phyloP scores from a whole-genome alignment of 768 basidiomycete genomes.

The Baorangia bicolor region DNA sequence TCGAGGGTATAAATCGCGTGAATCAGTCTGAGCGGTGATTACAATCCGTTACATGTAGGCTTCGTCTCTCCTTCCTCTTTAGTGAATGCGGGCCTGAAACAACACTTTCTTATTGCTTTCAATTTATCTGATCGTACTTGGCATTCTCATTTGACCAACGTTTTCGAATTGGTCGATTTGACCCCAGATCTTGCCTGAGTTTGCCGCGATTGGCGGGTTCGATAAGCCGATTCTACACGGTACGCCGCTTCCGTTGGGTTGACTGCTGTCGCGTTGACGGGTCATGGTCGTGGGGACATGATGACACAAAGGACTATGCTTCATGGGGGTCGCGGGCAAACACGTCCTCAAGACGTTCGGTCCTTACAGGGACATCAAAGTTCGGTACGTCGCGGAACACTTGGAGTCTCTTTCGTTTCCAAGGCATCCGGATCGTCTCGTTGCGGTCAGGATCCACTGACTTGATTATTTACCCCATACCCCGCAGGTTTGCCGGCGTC shows the following conservation, averaged over 20 bases:
- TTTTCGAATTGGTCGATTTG: constrained; percentile 1
- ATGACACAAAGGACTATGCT: constrained; percentile 64
- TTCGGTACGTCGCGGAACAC: constrained; percentile 52
- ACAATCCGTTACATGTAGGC: constrained; percentile 84
- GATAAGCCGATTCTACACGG: constrained; percentile 85
- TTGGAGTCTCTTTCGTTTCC: background rate
- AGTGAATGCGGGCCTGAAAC: constrained; percentile 2
- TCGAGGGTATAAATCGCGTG: background rate
- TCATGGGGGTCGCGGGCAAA: constrained; percentile 90
- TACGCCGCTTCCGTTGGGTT: constrained; percentile 10
- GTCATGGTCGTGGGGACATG: background rate
- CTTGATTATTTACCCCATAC: background rate
- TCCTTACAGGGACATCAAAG: constrained; percentile 89
- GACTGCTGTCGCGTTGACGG: background rate
- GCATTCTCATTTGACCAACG: background rate
- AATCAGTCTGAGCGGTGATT: constrained; percentile 81
- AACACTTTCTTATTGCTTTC: background rate
- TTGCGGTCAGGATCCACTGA: background rate
- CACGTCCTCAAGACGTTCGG: constrained; percentile 89
- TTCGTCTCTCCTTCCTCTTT: background rate
- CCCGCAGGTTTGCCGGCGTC: constrained; percentile 74
- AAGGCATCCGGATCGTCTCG: background rate
- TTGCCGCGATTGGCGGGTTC: constrained; percentile 94
- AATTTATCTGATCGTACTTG: background rate
- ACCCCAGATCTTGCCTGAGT: constrained; percentile 81